These are phyloP conservation scores for Tephrocybe rancida DNA, from an alignment of 768 basidiomycete genomes.

Conservation along the genomic window DNA sequence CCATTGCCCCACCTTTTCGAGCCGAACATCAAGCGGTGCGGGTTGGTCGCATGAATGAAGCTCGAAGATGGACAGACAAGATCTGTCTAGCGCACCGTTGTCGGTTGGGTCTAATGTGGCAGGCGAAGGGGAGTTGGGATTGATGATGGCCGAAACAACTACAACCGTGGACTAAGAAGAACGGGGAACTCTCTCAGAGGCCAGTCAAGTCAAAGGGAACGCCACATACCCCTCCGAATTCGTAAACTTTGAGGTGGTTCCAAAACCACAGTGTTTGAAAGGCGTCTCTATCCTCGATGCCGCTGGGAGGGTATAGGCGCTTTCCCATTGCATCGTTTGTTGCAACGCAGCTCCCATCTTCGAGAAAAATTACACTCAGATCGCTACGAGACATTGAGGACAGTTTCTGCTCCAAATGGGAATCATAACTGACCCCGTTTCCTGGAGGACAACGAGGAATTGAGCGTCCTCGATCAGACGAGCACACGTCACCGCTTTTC, in stretches of 20 bases:
- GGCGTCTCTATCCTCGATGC: conserved; percentile 33
- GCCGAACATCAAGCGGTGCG: conserved; percentile 32
- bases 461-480: conserved; percentile 42
- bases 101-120: conserved; percentile 32
- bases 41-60: conserved; percentile 27
- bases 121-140: conserved; percentile 33
- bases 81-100: conserved; percentile 34
- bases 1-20: conserved; percentile 59
- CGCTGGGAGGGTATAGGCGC: conserved; percentile 25
- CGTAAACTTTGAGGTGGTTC: conserved; percentile 37
- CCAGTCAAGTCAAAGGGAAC: background rate
- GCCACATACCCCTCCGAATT: conserved; percentile 41
- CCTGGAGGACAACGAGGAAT: conserved; percentile 57
- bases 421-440: conserved; percentile 57
- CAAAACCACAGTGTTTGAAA: conserved; percentile 45
- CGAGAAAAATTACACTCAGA: conserved; percentile 51
- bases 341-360: conserved; percentile 48
- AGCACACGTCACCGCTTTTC: conserved; percentile 48
- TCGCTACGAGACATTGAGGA: conserved; percentile 38
- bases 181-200: conserved; percentile 16
- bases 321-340: conserved; percentile 31
- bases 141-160: conserved; percentile 47
- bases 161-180: conserved; percentile 40
- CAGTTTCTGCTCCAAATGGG: background rate
- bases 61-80: conserved; percentile 42